Evolutionary conservation across 169 alveolate species (phyloP), one percentile per base, ranked within the genome.

Genomic region (Cryptosporidium muris): DNA sequence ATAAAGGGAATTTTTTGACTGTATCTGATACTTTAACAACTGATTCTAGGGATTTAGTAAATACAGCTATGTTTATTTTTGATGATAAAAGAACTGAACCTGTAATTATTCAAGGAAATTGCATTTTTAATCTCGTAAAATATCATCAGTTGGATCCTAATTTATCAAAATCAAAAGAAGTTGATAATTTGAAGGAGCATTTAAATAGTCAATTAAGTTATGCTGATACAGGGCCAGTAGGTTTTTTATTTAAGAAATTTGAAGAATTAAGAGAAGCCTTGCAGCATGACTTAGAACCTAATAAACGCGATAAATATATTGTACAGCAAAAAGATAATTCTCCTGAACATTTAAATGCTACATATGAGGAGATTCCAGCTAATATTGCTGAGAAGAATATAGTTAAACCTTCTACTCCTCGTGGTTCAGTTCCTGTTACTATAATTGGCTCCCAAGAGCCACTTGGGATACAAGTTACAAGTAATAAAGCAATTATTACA

Each of bases 191-290:
- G 3, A 74, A 45, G 34, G 45, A 11, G 14, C 54, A 45, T 12
- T 74, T 56, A 45, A 42, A 66, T 11, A 43, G 60, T 3, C 16
- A 6, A 25, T 9, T 11, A 7, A 52, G 8, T 25, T 51, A 7
- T 9, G 14, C 8, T 56, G 85, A 74, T 5, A 42, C 74, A 9
- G 85, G 60, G 9, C 85, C 85, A 11, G 85, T 43, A 43, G 74
- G 85, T 11, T 74, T 74, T 74, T 51, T 74, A n/a, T 74, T 74
- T 11, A 74, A 74, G 63, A 74, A 74, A 49, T 74, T 74, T 47
- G 85, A 74, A 37, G 85, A 74, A 9, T 43, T 74, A 7, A 74
- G 85, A 60, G 85, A 74, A 43, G 85, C 85, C n/a, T 64, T 74
- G 58, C 66, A 74, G 25, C 85, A 74, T 74, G 85, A 54, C 2